Evolutionary conservation across 2,329 filamentous ascomycete genomes (phyloP).

Genomic region (Xylariales sp.): DNA sequence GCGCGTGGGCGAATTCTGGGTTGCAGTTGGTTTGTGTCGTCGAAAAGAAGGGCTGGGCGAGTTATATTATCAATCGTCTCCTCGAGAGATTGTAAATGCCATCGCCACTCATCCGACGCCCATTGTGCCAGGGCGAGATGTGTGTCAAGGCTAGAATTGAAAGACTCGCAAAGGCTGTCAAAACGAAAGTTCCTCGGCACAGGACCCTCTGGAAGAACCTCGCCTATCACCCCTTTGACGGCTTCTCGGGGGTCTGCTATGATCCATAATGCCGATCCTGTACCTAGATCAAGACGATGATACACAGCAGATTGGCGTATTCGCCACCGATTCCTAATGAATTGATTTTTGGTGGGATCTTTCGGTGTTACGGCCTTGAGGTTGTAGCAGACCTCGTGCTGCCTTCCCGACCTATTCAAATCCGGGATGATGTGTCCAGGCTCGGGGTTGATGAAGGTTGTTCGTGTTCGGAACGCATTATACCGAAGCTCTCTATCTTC

Average conservation of each 20-base stretch:
- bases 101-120: slow-evolving; percentile 53
- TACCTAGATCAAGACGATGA: slow-evolving; percentile 44
- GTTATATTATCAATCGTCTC: slow-evolving; percentile 49
- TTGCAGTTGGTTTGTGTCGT: slow-evolving; percentile 10
- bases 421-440: slow-evolving; percentile 33
- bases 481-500: slow-evolving; percentile 43
- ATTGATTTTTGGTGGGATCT: slow-evolving; percentile 21
- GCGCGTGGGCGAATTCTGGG: slow-evolving; percentile 39
- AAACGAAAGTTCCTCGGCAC: slow-evolving; percentile 47
- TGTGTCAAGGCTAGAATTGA: slow-evolving; percentile 49
- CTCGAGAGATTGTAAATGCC: slow-evolving; percentile 53
- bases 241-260: slow-evolving; percentile 49
- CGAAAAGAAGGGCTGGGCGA: slow-evolving; percentile 23
- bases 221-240: slow-evolving; percentile 44
- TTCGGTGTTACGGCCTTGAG: slow-evolving; percentile 41
- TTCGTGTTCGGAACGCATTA: slow-evolving; percentile 43
- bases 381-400: slow-evolving; percentile 46
- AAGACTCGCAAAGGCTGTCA: slow-evolving; percentile 44
- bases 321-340: slow-evolving; percentile 36
- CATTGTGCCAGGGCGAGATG: slow-evolving; percentile 54
- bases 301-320: slow-evolving; percentile 44
- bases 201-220: slow-evolving; percentile 45
- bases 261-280: slow-evolving; percentile 53
- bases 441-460: slow-evolving; percentile 23
- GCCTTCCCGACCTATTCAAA: slow-evolving; percentile 40